Conservation (phyloP, 441 rosid genomes). For the Pelargonium fulgidum region DNA sequence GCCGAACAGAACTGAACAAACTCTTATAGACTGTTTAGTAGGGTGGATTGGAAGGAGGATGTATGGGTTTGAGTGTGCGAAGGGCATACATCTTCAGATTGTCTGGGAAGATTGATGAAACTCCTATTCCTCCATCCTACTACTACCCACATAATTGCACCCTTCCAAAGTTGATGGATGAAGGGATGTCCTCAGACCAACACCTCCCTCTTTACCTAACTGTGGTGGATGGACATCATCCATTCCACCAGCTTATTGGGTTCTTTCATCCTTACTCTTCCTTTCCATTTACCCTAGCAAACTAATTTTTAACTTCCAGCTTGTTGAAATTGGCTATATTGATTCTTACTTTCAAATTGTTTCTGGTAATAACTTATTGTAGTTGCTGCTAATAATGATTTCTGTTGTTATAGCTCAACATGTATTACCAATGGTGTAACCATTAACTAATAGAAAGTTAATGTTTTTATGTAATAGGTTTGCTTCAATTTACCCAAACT, state of each 20-base stretch:
- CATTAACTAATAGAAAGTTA: slow-evolving; percentile 9
- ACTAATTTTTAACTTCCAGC: not conserved
- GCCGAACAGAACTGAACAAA: not conserved
- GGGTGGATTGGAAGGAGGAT: not conserved
- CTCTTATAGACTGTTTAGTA: not conserved
- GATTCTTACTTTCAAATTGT: not conserved
- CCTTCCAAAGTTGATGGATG: not conserved
- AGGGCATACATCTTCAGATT: not conserved
- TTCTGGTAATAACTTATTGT: not conserved
- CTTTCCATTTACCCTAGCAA: not conserved
- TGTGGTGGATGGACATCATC: not conserved
- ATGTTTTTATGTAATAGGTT: slow-evolving; percentile 44
- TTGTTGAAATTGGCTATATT: not conserved
- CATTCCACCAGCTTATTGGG: not conserved
- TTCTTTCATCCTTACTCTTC: not conserved
- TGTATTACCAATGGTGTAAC: not conserved
- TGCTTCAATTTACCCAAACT: slow-evolving; percentile 72
- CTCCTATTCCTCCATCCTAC: not conserved
- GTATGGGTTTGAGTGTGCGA: slow-evolving; percentile 2
- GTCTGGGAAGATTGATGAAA: not conserved
- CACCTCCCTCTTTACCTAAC: not conserved
- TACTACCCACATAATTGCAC: not conserved
- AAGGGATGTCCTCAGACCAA: not conserved
- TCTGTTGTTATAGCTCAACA: not conserved
- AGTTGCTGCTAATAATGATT: not conserved